Evolutionary conservation across 1,284 basidiomycete species (phyloP).

Genomic region (Apiotrichum akiyoshidainum): DNA sequence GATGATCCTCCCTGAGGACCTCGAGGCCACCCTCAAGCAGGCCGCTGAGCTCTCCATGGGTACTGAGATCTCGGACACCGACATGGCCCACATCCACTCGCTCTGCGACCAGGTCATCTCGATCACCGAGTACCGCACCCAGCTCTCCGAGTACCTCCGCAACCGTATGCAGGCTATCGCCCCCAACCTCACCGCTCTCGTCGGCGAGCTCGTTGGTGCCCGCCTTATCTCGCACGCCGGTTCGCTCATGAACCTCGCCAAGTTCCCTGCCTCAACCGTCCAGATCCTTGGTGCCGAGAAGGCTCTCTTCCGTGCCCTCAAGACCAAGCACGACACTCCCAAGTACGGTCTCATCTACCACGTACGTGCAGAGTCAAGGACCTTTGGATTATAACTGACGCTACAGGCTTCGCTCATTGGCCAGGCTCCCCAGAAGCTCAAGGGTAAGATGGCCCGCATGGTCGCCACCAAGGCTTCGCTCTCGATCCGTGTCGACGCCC

Average conservation of each 20-base stretch:
- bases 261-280: constrained; percentile 95
- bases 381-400: no score
- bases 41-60: constrained; percentile 98
- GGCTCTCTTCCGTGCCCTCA: constrained; percentile 94
- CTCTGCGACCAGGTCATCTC: constrained; percentile 96
- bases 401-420: constrained; percentile 77
- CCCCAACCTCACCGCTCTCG: constrained; percentile 90
- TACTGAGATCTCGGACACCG: constrained; percentile 93
- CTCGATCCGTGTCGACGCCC: constrained; percentile 92
- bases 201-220: constrained; percentile 95
- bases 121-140: constrained; percentile 88
- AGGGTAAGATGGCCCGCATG: constrained; percentile 99
- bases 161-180: constrained; percentile 98
- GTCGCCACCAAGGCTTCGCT: constrained; percentile 96
- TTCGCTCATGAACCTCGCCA: constrained; percentile 86
- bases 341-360: constrained; percentile 98
- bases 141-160: constrained; percentile 89
- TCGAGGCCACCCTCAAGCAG: constrained; percentile 84
- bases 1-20: constrained; percentile 87
- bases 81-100: constrained; percentile 90
- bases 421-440: constrained; percentile 94
- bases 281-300: constrained; percentile 99
- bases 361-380: constrained; percentile 15
- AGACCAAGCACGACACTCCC: constrained; percentile 98
- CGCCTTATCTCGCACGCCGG: constrained; percentile 95